Evolutionary conservation across 371 early-diverging fungal genomes (phyloP), one percentile per base, ranked within the genome.

Genomic region (Smittium culicis): DNA sequence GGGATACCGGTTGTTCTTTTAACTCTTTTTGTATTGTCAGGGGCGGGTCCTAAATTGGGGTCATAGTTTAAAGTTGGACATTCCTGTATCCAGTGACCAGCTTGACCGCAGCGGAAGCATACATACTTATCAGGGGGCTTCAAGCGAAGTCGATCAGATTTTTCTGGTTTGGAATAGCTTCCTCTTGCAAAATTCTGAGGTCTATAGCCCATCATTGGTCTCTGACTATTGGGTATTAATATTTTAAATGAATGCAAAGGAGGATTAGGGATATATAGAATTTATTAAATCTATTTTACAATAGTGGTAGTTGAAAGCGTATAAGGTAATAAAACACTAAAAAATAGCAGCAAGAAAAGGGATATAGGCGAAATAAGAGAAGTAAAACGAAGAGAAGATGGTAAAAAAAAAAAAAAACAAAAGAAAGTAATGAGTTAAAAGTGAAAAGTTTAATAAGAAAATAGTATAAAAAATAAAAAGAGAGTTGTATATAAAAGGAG

Each of bases 1-100:
- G 98, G 98, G 70, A 97, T 97, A 62, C 98, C 98, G 0, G 96
- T 97, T 0, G 98, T 94, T 60, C 89, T 82, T 73, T 92, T 94
- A 66, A 96, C 81, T 59, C 89, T 82, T 60, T 72, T 71, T 34
- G 65, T 69, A 3, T 35, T 25, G 24, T 59, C 54, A 35, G 64
- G 56, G 25, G 66, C 71, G 1, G 66, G 34, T 30, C 75, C 75
- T 8, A 69, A 72, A 62, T 20, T 57, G n/a, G 87, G 86, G 32
- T 86, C 84, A 68, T 87, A 80, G 20, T 45, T 45, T 11, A 45
- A 20, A 1, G 93, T 90, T 11, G 96, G 96, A 65, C 98, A 96
- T 66, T 85, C 81, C 55, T 89, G 83, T 67, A 96, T 94, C 77
- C 85, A 94, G 75, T 97, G 98, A 16, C 94, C 93, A 76, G 89